Percentiles rank a stretch among this genome's conserved stretches.
These are phyloP conservation scores for Globisporangium radiosum DNA, from an alignment of 352 stramenopile genomes.

Conservation along the genomic window DNA sequence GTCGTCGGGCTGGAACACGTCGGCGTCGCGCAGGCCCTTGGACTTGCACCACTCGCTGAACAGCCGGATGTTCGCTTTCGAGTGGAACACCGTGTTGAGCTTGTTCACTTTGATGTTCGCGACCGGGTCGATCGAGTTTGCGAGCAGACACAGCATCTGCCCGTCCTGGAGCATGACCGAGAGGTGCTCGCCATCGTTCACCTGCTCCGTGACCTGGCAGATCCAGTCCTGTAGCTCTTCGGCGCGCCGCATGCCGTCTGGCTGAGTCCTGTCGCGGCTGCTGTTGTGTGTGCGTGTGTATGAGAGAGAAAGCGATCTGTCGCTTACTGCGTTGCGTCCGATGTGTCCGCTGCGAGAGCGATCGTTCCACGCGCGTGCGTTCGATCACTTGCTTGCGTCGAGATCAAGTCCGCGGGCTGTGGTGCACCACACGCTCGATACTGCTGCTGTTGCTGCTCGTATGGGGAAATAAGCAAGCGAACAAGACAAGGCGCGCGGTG, in stretches of 20 bases:
- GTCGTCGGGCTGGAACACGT: slow-evolving; percentile 80
- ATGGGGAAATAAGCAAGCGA: no score
- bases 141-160: slow-evolving; percentile 80
- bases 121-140: slow-evolving; percentile 70
- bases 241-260: slow-evolving; percentile 42
- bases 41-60: slow-evolving; percentile 78
- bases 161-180: slow-evolving; percentile 79
- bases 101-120: slow-evolving; percentile 83
- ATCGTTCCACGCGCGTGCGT: no score
- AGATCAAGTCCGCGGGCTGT: no score
- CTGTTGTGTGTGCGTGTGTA: background rate
- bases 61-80: slow-evolving; percentile 76
- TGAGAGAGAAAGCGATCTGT: no score
- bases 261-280: background rate
- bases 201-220: slow-evolving; percentile 67
- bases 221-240: slow-evolving; percentile 85
- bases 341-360: no score
- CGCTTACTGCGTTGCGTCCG: background rate
- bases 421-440: no score
- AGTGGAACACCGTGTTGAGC: slow-evolving; percentile 86
- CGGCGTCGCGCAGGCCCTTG: slow-evolving; percentile 57
- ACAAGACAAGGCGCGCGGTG: no score
- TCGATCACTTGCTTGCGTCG: no score
- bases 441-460: no score
- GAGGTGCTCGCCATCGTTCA: slow-evolving; percentile 70